Conservation (phyloP, 257 asterid species). For the Solanum virginianum region DNA sequence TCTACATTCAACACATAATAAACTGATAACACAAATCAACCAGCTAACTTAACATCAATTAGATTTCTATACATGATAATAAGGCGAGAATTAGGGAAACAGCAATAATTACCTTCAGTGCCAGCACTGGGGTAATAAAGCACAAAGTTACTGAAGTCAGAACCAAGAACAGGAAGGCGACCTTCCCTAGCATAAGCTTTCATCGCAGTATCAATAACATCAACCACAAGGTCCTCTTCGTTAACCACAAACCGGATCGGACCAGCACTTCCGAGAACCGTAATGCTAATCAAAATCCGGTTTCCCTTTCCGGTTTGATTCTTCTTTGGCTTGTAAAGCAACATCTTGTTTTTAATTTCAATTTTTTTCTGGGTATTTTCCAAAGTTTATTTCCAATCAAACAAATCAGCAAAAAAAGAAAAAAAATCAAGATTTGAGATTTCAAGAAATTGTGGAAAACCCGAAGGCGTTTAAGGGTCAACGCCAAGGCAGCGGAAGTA, state of each 20-base stretch:
- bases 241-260: slow-evolving; percentile 83
- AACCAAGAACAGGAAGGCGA: slow-evolving; percentile 75
- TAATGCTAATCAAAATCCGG: slow-evolving; percentile 57
- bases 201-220: slow-evolving; percentile 69
- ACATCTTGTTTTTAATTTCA: slow-evolving; percentile 26
- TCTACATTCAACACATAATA: not conserved
- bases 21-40: not conserved
- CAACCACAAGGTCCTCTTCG: slow-evolving; percentile 61
- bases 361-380: not conserved
- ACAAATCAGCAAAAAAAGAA: not conserved
- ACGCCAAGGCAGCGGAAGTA: slow-evolving; percentile 88
- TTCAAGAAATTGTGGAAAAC: not conserved
- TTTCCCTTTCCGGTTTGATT: slow-evolving; percentile 45
- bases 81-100: no score
- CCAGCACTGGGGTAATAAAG: slow-evolving; percentile 66
- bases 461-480: slow-evolving; percentile 41
- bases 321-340: slow-evolving; percentile 78
- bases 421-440: not conserved
- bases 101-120: slow-evolving; percentile 43
- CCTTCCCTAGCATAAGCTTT: slow-evolving; percentile 87
- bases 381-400: not conserved
- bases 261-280: slow-evolving; percentile 82
- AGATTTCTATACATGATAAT: not conserved
- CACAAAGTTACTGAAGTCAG: slow-evolving; percentile 50
- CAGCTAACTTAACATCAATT: not conserved